Conservation (phyloP, 2,329 filamentous ascomycete genomes). For the Chaetomium olivaceum region DNA sequence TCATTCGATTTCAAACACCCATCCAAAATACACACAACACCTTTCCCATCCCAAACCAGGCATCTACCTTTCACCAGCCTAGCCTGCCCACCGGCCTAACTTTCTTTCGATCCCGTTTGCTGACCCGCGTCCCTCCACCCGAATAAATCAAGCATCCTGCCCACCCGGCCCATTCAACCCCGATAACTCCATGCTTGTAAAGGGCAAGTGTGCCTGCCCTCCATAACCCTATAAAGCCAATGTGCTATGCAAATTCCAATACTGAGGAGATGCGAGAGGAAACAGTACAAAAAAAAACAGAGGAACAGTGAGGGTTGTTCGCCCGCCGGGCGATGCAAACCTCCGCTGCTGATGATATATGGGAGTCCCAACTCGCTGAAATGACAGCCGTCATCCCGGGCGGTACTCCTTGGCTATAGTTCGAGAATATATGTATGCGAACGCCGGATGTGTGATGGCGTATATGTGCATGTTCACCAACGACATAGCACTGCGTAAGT, state of each 20-base stretch:
- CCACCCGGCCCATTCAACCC: slow-evolving; percentile 1
- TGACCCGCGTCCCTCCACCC: neutral
- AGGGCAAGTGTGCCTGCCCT: neutral
- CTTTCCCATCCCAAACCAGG: neutral
- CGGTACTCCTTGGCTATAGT: neutral
- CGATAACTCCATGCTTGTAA: slow-evolving; percentile 8
- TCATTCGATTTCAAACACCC: neutral
- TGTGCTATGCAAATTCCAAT: slow-evolving; percentile 16
- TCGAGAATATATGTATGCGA: neutral
- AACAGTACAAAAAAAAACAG: neutral
- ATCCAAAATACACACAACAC: slow-evolving; percentile 1
- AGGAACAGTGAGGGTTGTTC: neutral
- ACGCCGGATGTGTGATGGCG: neutral
- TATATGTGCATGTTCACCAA: neutral
- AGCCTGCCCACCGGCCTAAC: neutral
- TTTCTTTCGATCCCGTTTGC: neutral
- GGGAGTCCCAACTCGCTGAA: neutral
- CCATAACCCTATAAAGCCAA: slow-evolving; percentile 2
- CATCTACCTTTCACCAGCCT: slow-evolving; percentile 1
- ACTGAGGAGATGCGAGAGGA: neutral
- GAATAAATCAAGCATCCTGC: neutral
- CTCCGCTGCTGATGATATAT: neutral
- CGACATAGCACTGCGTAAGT: neutral
- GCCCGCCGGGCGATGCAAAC: neutral
- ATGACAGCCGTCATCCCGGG: neutral